A percentile compares a stretch with the other conserved stretches of the same genome.
Evolutionary conservation across 1,139 yeast species (phyloP).

Genomic region (Candida anutae): DNA sequence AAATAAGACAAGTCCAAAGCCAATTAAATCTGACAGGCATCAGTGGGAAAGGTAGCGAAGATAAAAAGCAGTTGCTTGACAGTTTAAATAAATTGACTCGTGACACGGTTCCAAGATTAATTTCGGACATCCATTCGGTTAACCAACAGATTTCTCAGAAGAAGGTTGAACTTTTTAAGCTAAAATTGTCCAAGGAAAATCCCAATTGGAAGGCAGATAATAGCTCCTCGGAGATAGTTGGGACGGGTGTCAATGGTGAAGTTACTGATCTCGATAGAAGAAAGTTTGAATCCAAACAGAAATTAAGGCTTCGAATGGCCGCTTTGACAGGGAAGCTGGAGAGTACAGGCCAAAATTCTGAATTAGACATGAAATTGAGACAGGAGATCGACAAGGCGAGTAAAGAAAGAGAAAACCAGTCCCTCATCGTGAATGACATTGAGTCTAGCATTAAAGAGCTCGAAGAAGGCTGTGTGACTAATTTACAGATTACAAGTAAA

Average conservation of each 20-base stretch:
- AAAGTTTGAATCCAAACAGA: conserved; percentile 71
- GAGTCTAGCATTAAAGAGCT: conserved; percentile 66
- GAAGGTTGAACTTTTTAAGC: conserved; percentile 56
- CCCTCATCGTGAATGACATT: conserved; percentile 60
- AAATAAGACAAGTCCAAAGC: conserved; percentile 50
- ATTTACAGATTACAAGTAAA: conserved; percentile 35
- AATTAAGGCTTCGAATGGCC: conserved; percentile 80
- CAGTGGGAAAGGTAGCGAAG: conserved; percentile 25
- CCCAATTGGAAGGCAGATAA: conserved; percentile 48
- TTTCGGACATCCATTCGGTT: conserved; percentile 50
- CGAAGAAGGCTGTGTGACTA: conserved; percentile 50
- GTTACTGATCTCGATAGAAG: conserved; percentile 75
- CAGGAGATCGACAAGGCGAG: conserved; percentile 49
- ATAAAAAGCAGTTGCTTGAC: conserved; percentile 35
- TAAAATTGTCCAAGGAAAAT: conserved; percentile 47
- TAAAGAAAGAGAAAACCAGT: conserved; percentile 47
- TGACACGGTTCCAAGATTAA: conserved; percentile 62
- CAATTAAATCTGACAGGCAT: conserved; percentile 26
- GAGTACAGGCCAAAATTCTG: conserved; percentile 35
- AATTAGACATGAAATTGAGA: conserved; percentile 47
- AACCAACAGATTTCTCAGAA: conserved; percentile 65
- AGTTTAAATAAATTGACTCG: conserved; percentile 49
- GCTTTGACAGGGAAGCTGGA: conserved; percentile 72
- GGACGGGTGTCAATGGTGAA: conserved; percentile 81
- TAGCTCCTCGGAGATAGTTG: conserved; percentile 51